phyloP scores from a whole-genome alignment of 768 basidiomycete species.

The Pleurotus tuoliensis region DNA sequence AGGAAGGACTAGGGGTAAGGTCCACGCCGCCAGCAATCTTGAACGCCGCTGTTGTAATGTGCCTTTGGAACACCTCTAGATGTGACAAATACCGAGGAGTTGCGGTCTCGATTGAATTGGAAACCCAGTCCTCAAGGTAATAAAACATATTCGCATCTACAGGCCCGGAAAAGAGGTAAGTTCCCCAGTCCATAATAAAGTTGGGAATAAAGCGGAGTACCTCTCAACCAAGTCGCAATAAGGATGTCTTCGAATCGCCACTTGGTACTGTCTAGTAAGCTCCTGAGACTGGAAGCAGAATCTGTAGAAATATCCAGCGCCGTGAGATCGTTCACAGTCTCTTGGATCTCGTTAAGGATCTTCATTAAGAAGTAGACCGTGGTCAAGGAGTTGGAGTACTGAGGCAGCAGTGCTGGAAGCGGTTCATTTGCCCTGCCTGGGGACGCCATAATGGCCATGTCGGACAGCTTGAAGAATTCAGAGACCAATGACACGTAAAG shows the following conservation, averaged over 20 bases:
- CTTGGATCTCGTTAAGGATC: conserved; percentile 81
- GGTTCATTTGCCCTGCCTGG: conserved; percentile 33
- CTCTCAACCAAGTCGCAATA: conserved; percentile 75
- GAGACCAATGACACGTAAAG: conserved; percentile 83
- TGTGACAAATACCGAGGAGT: conserved; percentile 74
- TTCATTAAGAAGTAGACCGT: conserved; percentile 77
- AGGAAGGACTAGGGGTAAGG: conserved; percentile 35
- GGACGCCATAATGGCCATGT: conserved; percentile 65
- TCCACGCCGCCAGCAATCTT: conserved; percentile 80
- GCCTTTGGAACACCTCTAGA: conserved; percentile 78
- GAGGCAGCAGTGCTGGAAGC: conserved; percentile 56
- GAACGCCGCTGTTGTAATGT: conserved; percentile 70
- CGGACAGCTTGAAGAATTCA: conserved; percentile 82
- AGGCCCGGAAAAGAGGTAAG: background rate
- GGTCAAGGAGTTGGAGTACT: conserved; percentile 76
- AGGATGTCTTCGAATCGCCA: conserved; percentile 90
- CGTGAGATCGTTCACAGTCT: conserved; percentile 77
- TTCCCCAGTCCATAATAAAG: background rate
- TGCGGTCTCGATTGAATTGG: conserved; percentile 55
- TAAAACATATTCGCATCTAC: conserved; percentile 77
- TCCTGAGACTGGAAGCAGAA: conserved; percentile 59
- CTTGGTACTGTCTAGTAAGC: conserved; percentile 72
- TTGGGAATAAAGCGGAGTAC: conserved; percentile 36
- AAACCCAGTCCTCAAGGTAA: conserved; percentile 82
- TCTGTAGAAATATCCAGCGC: conserved; percentile 82